A percentile compares a stretch with the other conserved stretches of the same genome.
Conservation (phyloP, 1,284 basidiomycete species). For the Pseudozyma tsukubaensis region DNA sequence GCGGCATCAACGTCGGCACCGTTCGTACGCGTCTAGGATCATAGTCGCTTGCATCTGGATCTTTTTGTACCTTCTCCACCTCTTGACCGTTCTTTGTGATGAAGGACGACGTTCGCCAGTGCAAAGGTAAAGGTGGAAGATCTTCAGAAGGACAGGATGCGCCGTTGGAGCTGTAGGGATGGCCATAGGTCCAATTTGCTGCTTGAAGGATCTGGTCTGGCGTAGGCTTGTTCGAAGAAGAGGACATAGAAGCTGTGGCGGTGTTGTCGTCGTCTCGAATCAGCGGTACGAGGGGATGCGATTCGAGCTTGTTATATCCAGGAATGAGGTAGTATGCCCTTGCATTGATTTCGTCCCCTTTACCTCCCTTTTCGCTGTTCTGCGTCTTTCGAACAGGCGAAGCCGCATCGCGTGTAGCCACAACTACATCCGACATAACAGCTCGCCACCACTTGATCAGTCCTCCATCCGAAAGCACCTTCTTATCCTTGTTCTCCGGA, state of each 20-base stretch:
- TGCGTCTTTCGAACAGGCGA: conserved; percentile 15
- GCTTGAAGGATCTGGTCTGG: conserved; percentile 7
- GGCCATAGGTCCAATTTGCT: conserved; percentile 61
- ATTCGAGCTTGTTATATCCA: conserved; percentile 56
- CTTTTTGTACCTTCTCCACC: neutral
- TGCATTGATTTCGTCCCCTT: conserved; percentile 24
- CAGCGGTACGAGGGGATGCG: conserved; percentile 60
- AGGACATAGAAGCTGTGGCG: neutral
- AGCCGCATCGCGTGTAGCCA: conserved; percentile 7
- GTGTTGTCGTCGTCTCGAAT: conserved; percentile 3
- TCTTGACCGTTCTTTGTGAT: conserved; percentile 1
- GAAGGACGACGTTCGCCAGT: conserved; percentile 34
- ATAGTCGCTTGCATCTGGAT: conserved; percentile 21
- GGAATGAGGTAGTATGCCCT: conserved; percentile 63
- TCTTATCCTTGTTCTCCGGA: conserved; percentile 78
- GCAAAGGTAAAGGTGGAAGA: conserved; percentile 57
- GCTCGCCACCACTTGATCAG: conserved; percentile 92
- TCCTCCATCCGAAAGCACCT: conserved; percentile 80
- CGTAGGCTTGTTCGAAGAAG: neutral
- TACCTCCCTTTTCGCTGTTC: neutral
- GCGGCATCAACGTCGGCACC: conserved; percentile 64
- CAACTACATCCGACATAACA: conserved; percentile 54
- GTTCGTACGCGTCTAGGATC: conserved; percentile 29
- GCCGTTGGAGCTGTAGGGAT: conserved; percentile 58
- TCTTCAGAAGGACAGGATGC: conserved; percentile 2